phyloP scores from a whole-genome alignment of 2,329 filamentous ascomycete species.

The Epichloe gansuensis region DNA sequence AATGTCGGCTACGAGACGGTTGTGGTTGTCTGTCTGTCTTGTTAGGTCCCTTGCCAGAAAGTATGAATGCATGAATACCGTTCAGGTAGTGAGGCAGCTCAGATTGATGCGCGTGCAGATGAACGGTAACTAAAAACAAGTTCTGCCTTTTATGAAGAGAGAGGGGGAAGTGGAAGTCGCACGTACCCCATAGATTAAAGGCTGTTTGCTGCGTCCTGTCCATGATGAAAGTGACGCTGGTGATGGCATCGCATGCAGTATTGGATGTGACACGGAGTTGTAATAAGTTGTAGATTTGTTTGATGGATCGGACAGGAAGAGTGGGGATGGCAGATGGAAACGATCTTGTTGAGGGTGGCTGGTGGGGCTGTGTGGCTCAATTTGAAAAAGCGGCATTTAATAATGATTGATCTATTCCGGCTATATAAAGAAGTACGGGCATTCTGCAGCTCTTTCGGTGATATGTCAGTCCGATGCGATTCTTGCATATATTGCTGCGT shows the following conservation, averaged over 20 bases:
- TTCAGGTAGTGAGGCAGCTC: too few species aligned
- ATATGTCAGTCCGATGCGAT: too few species aligned
- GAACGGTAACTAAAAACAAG: too few species aligned
- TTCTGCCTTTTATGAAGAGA: background rate
- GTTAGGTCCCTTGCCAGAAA: too few species aligned
- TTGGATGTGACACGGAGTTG: background rate
- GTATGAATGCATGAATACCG: too few species aligned
- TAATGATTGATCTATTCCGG: too few species aligned
- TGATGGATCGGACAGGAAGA: background rate
- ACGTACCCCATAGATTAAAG: conserved; percentile 25
- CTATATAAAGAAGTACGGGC: too few species aligned
- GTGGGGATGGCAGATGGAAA: background rate
- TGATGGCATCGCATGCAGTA: background rate
- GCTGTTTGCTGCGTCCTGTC: conserved; percentile 20
- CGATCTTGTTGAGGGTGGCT: background rate
- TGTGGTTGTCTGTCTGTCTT: conserved; percentile 26
- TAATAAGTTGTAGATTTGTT: background rate
- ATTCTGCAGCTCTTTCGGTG: too few species aligned
- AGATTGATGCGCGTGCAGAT: too few species aligned
- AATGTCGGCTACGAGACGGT: conserved; percentile 32
- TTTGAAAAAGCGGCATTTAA: too few species aligned
- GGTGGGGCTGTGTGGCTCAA: background rate
- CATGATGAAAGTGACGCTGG: conserved; percentile 12
- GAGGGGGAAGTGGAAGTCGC: background rate
- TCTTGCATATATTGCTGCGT: too few species aligned